Conservation (phyloP, 768 basidiomycete genomes). For the Collybia nuda region DNA sequence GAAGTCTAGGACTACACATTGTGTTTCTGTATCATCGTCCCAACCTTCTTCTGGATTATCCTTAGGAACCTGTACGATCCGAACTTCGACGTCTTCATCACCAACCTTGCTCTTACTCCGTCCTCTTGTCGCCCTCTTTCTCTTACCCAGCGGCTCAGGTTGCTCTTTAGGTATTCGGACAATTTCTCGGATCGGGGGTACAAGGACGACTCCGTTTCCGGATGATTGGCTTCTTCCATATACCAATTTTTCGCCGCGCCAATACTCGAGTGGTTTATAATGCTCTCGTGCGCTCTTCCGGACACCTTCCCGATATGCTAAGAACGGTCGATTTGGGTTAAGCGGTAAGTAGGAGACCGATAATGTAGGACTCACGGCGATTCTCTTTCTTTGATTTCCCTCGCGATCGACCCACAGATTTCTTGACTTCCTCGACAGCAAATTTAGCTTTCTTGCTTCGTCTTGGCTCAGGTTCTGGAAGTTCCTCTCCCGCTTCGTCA, state of each 20-base stretch:
- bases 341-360: not conserved
- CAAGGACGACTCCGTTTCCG: conserved; percentile 43
- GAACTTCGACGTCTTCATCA: conserved; percentile 32
- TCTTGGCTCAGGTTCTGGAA: conserved; percentile 24
- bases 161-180: conserved; percentile 43
- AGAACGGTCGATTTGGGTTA: not conserved
- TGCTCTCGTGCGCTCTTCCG: conserved; percentile 72
- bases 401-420: conserved; percentile 16
- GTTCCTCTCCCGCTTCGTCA: conserved; percentile 28
- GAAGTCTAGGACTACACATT: conserved; percentile 70
- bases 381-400: conserved; percentile 41
- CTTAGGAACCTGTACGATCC: conserved; percentile 16
- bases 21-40: conserved; percentile 75
- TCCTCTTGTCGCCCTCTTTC: conserved; percentile 37
- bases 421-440: conserved; percentile 18
- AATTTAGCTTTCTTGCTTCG: conserved; percentile 36
- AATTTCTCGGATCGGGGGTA: conserved; percentile 68
- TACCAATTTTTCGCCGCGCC: conserved; percentile 89
- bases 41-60: conserved; percentile 74
- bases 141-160: conserved; percentile 31
- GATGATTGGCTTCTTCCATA: conserved; percentile 57
- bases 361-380: conserved; percentile 24
- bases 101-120: conserved; percentile 62
- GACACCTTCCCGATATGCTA: conserved; percentile 49
- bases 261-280: conserved; percentile 80